Conservation (phyloP, 257 asterid genomes). For the Jaltomata sinuosa region DNA sequence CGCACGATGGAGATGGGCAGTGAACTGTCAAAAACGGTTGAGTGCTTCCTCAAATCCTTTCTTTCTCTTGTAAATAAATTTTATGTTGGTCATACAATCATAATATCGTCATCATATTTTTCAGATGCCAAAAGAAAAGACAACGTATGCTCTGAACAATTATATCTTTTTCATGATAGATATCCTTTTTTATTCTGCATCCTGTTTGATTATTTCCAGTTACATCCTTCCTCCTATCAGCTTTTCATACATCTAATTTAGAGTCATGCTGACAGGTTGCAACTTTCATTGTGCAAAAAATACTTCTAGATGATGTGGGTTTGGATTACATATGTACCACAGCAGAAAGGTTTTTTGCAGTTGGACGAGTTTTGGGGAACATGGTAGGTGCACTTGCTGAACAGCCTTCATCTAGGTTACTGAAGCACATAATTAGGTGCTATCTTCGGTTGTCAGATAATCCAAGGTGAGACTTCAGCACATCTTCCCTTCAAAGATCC, state of each 20-base stretch:
- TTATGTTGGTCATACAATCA: not conserved
- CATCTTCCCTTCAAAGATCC: not conserved
- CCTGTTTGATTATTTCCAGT: not conserved
- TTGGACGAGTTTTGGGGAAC: slow-evolving; percentile 77
- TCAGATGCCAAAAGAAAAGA: not conserved
- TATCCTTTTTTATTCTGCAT: not conserved
- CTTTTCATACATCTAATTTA: not conserved
- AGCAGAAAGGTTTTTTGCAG: slow-evolving; percentile 87
- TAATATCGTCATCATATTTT: not conserved
- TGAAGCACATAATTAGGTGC: slow-evolving; percentile 89
- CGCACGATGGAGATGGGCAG: slow-evolving; percentile 99
- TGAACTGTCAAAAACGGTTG: slow-evolving; percentile 88
- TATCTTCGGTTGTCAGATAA: slow-evolving; percentile 85
- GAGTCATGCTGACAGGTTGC: slow-evolving; percentile 64
- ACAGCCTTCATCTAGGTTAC: slow-evolving; percentile 69
- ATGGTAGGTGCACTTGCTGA: slow-evolving; percentile 86
- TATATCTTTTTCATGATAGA: not conserved
- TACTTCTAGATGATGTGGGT: slow-evolving; percentile 93
- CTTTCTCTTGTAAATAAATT: not conserved
- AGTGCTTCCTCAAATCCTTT: slow-evolving; percentile 14
- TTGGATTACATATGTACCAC: slow-evolving; percentile 80
- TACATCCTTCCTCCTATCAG: not conserved
- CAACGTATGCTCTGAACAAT: not conserved
- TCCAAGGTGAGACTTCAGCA: slow-evolving; percentile 40
- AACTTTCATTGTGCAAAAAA: slow-evolving; percentile 88